Evolutionary conservation across 2,329 filamentous ascomycete species (phyloP).

Genomic region (Pseudocercospora crystallina): DNA sequence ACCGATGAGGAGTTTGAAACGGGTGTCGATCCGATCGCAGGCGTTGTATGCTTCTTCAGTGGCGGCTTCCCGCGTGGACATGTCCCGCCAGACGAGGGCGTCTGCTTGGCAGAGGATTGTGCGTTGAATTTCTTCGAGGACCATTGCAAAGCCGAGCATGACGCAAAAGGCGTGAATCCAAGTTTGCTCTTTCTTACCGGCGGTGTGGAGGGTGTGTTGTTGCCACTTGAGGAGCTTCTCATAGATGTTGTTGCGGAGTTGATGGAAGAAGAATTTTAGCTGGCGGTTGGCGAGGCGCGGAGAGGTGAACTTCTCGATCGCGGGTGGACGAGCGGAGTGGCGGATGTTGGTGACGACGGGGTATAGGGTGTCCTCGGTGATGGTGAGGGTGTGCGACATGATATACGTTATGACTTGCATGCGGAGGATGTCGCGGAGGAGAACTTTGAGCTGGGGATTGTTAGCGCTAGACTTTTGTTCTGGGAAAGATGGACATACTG

Average conservation of each 20-base stretch:
- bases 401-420: conserved; percentile 51
- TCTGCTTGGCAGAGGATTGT: conserved; percentile 46
- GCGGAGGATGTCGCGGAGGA: conserved; percentile 46
- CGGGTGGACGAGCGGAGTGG: conserved; percentile 34
- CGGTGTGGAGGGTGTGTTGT: conserved; percentile 47
- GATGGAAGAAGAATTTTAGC: conserved; percentile 51
- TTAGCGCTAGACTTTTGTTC: conserved; percentile 4
- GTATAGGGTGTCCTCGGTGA: conserved; percentile 41
- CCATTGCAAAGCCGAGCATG: conserved; percentile 50
- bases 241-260: conserved; percentile 44
- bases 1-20: conserved; percentile 45
- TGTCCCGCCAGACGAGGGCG: conserved; percentile 37
- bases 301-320: conserved; percentile 27
- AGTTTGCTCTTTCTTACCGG: conserved; percentile 42
- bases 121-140: conserved; percentile 49
- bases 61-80: conserved; percentile 9
- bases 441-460: conserved; percentile 32
- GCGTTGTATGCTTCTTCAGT: conserved; percentile 36
- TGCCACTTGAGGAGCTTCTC: conserved; percentile 46
- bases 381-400: conserved; percentile 49
- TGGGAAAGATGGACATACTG: conserved; percentile 33
- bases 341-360: conserved; percentile 41
- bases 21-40: conserved; percentile 46
- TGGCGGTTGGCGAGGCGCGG: conserved; percentile 51
- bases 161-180: conserved; percentile 50